Evolutionary conservation across 2,329 filamentous ascomycete species (phyloP), one percentile per base, ranked within the genome.

Genomic region (Rhinocladiella similis): DNA sequence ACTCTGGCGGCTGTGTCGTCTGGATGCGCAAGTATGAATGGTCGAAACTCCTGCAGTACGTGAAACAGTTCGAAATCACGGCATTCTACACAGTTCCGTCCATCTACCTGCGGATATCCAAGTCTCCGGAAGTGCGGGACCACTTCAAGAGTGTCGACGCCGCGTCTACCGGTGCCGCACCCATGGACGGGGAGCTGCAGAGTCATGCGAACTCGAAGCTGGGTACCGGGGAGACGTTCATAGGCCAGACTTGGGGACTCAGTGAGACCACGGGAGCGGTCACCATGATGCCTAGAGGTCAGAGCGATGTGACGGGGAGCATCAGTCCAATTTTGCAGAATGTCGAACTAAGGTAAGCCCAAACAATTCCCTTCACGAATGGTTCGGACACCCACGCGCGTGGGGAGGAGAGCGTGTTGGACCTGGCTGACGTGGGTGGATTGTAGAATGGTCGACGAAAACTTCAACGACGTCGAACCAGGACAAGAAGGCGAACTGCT

Each of bases 11-110:
- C 2, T 69, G 73, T 1, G 74, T 82, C 2, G 86, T 83, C 73
- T 87, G 84, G 84, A 86, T 87, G 84, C 72, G 77, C 3, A 75
- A 73, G 39, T 87, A 87, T 66, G 77, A 83, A 57, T 83, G 84
- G 56, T 66, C 68, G 1, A 71, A 77, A 36, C 85, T 87, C 65
- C 74, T 86, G 50, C 69, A 72, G 38, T 79, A 84, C 68, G 76
- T 74, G 63, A 74, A 75, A 41, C 73, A 74, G 47, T 79, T 81
- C 64, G 68, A 69, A 10, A 76, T 85, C 59, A 84, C 81, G 0
- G 72, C 68, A 49, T 79, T 86, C 66, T 82, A 83, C 66, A 82
- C 77, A 4, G 83, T 86, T 1, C 84, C 84, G 7, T 83, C 83
- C 1, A 82, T 87, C 53, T 85, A 76, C 63, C 75, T 85, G 13